These are phyloP conservation scores for Corinectria fuckeliana DNA, from an alignment of 2,329 filamentous ascomycete species.

Conservation along the genomic window DNA sequence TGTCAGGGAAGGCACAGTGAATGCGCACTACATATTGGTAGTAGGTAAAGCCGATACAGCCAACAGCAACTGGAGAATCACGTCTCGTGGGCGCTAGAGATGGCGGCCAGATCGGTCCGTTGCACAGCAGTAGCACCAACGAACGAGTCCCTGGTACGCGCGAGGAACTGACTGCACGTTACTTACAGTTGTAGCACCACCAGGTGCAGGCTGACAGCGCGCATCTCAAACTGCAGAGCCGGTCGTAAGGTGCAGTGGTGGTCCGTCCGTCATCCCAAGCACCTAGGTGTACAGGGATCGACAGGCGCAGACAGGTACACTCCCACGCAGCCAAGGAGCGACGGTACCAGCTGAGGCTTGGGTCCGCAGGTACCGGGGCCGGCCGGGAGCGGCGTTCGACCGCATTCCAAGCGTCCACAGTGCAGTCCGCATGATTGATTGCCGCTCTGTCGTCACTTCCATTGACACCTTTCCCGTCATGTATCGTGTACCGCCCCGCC, in stretches of 20 bases:
- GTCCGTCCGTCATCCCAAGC: not conserved
- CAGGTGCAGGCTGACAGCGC: too few relatives aligned
- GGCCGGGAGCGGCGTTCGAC: not conserved
- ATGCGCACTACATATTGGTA: too few relatives aligned
- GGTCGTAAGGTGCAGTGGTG: not conserved
- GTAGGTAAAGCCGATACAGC: too few relatives aligned
- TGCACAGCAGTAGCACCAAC: conserved; percentile 1
- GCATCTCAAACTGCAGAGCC: not conserved
- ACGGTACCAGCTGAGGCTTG: not conserved
- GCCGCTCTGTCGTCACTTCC: conserved; percentile 36
- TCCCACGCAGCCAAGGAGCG: not conserved
- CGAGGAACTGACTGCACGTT: too few relatives aligned
- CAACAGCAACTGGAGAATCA: not conserved
- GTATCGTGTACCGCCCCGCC: too few relatives aligned
- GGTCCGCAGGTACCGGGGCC: conserved; percentile 6
- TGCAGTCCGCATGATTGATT: conserved; percentile 34
- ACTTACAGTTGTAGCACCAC: too few relatives aligned
- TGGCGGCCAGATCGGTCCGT: not conserved
- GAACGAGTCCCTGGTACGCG: not conserved
- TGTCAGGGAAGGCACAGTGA: too few relatives aligned
- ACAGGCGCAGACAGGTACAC: conserved; percentile 2
- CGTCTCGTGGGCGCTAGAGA: conserved; percentile 12
- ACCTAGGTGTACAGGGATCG: conserved; percentile 7
- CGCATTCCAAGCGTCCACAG: not conserved
- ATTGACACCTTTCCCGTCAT: conserved; percentile 23